Conservation (phyloP, 2,329 filamentous ascomycete genomes). For the Calonectria montana region DNA sequence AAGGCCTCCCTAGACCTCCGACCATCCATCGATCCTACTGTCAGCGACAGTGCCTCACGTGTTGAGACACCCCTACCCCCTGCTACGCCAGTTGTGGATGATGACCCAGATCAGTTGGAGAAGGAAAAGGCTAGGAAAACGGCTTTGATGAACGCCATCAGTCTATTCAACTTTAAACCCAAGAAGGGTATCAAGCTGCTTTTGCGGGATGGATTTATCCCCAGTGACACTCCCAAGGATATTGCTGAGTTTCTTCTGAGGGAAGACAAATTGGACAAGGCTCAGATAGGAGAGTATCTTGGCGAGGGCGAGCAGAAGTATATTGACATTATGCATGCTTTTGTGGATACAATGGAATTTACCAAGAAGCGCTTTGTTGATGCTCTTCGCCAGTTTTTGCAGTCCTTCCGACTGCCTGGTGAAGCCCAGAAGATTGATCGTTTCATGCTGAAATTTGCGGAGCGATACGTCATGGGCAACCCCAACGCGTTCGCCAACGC, state of each 20-base stretch:
- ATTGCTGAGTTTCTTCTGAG: conserved; percentile 85
- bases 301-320: conserved; percentile 94
- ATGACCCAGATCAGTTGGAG: conserved; percentile 94
- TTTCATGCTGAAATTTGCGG: conserved; percentile 99
- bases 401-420: conserved; percentile 93
- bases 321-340: conserved; percentile 97
- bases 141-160: conserved; percentile 87
- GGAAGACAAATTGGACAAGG: conserved; percentile 90
- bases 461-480: conserved; percentile 93
- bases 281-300: conserved; percentile 91
- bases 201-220: conserved; percentile 87
- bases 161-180: conserved; percentile 97
- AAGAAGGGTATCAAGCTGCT: conserved; percentile 91
- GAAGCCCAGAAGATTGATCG: conserved; percentile 99
- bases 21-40: conserved; percentile 76
- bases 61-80: conserved; percentile 68
- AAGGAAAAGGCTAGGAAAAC: conserved; percentile 95
- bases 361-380: conserved; percentile 92
- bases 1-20: conserved; percentile 59
- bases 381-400: conserved; percentile 88
- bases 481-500: conserved; percentile 98
- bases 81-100: conserved; percentile 79
- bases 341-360: conserved; percentile 96
- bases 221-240: conserved; percentile 80
- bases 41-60: conserved; percentile 70